These are phyloP conservation scores for Cercospora sp. DNA, from an alignment of 2,329 filamentous ascomycete species.

Conservation along the genomic window DNA sequence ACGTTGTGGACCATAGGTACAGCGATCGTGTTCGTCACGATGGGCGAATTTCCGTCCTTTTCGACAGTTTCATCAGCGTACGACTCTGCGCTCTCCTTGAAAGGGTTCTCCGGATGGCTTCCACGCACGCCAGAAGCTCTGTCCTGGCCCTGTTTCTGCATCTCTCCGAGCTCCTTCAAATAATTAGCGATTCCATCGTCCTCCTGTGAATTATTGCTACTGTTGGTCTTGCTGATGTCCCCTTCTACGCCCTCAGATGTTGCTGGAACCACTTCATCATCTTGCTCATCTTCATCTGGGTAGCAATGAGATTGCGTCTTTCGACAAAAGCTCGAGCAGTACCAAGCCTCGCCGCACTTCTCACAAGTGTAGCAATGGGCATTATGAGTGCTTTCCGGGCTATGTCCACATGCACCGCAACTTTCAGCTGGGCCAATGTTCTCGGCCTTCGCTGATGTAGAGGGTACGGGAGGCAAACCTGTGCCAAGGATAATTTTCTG, in stretches of 20 bases:
- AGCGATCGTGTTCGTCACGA: not conserved
- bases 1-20: not conserved
- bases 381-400: not conserved
- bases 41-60: not conserved
- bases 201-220: not conserved
- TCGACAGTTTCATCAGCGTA: not conserved
- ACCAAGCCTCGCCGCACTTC: not conserved
- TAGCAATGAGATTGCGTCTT: conserved; percentile 1
- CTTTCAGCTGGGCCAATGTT: not conserved
- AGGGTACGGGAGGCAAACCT: not conserved
- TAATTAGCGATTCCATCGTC: not conserved
- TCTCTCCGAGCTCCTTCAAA: not conserved
- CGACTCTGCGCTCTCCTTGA: not conserved
- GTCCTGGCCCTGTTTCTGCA: not conserved
- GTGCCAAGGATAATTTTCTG: not conserved
- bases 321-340: not conserved
- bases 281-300: conserved; percentile 3
- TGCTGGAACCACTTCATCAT: not conserved
- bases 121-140: not conserved
- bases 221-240: not conserved
- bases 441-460: not conserved
- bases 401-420: not conserved
- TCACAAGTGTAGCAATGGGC: not conserved
- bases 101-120: not conserved
- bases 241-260: not conserved